phyloP scores from a whole-genome alignment of 768 basidiomycete species.

The Trametes meyenii region DNA sequence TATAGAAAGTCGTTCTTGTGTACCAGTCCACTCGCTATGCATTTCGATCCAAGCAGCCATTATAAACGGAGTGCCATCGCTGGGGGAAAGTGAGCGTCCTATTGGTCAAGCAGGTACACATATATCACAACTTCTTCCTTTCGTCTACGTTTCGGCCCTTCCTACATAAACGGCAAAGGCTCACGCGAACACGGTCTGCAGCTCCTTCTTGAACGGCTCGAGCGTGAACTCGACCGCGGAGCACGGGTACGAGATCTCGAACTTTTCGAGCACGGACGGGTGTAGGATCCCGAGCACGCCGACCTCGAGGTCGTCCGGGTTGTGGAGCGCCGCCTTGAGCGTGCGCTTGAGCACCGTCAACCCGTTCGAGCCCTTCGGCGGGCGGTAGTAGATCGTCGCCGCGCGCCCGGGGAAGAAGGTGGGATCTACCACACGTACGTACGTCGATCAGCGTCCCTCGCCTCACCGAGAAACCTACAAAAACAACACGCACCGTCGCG shows the following conservation, averaged over 20 bases:
- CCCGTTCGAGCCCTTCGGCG: constrained; percentile 36
- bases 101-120: constrained; percentile 5
- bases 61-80: background rate
- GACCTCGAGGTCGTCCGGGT: constrained; percentile 66
- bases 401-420: constrained; percentile 96
- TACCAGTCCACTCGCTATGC: constrained; percentile 1
- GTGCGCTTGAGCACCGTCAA: constrained; percentile 44
- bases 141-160: background rate
- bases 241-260: constrained; percentile 94
- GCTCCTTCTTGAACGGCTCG: constrained; percentile 86
- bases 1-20: constrained; percentile 3
- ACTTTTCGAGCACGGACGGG: constrained; percentile 87
- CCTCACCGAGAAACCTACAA: background rate
- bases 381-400: constrained; percentile 88
- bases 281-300: constrained; percentile 94
- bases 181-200: constrained; percentile 25
- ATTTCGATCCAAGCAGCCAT: background rate
- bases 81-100: background rate
- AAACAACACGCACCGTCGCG: constrained; percentile 63
- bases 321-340: constrained; percentile 47
- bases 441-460: background rate
- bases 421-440: constrained; percentile 58
- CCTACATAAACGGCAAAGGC: background rate
- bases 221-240: constrained; percentile 93
- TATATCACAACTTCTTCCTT: constrained; percentile 5